phyloP scores from a whole-genome alignment of 2,329 filamentous ascomycete genomes.

The Ophiostoma himal-ulmi region DNA sequence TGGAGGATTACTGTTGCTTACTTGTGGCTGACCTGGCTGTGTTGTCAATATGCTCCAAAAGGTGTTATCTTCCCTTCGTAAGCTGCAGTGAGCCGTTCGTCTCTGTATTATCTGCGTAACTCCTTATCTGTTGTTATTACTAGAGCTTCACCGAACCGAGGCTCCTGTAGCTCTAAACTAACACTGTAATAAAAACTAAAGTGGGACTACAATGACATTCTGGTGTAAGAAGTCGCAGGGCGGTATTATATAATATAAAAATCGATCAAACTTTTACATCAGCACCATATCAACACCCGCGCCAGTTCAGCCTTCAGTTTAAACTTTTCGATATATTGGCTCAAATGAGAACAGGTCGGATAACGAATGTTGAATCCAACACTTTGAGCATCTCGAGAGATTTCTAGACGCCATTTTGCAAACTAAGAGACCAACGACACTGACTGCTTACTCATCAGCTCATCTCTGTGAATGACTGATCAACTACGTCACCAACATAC shows the following conservation, averaged over 20 bases:
- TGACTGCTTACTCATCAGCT: neutral
- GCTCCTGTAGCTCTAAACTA: neutral
- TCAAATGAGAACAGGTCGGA: neutral
- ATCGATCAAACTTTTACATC: neutral
- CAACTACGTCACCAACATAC: neutral
- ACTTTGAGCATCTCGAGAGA: no score
- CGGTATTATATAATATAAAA: neutral
- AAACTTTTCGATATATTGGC: neutral
- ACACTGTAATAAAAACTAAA: neutral
- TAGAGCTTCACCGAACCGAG: neutral
- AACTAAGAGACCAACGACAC: neutral
- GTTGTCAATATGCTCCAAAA: neutral
- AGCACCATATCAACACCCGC: neutral
- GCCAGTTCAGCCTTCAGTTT: neutral
- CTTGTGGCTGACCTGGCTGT: neutral
- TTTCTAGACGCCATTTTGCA: no score
- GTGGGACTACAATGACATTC: neutral
- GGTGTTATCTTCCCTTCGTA: neutral
- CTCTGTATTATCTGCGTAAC: neutral
- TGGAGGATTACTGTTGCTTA: neutral
- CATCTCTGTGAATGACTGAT: neutral
- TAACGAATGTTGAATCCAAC: no score
- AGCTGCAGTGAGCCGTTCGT: neutral
- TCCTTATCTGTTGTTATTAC: neutral
- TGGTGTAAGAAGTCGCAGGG: neutral